Percentiles rank a stretch among this genome's conserved stretches.
phyloP scores from a whole-genome alignment of 208 protist species.

The Crithidia thermophila region DNA sequence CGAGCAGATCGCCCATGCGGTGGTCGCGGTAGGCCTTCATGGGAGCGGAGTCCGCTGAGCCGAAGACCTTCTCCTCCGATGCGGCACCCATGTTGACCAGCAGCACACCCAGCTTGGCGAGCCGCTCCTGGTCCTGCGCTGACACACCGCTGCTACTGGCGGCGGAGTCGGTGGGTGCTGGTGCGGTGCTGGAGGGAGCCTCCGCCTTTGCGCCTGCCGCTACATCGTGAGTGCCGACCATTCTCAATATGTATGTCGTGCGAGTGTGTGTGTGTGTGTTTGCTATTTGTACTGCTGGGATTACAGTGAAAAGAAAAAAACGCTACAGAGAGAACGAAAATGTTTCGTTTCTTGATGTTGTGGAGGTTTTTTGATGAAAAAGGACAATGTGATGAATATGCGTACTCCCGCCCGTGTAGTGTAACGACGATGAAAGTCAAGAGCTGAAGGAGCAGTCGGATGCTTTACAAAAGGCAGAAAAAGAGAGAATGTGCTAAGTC shows the following conservation, averaged over 20 bases:
- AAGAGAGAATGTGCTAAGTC: too few species aligned
- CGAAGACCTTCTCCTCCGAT: constrained; percentile 60
- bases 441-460: too few species aligned
- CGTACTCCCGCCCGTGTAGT: too few species aligned
- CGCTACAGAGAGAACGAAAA: too few species aligned
- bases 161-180: neutral
- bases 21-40: constrained; percentile 32
- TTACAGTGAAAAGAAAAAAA: too few species aligned
- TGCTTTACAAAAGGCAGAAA: too few species aligned
- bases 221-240: neutral
- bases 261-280: too few species aligned
- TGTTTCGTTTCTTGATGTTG: too few species aligned
- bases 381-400: too few species aligned
- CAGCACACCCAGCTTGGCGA: constrained; percentile 60
- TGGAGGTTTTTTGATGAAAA: too few species aligned
- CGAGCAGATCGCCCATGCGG: constrained; percentile 50
- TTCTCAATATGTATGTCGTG: neutral
- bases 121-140: constrained; percentile 41
- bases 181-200: neutral
- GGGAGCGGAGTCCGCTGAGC: constrained; percentile 25
- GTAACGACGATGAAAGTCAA: too few species aligned
- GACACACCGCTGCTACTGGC: constrained; percentile 2
- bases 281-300: too few species aligned
- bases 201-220: neutral
- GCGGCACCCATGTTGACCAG: constrained; percentile 65